Conservation (phyloP, 768 basidiomycete species). For the Naematelia encephala region DNA sequence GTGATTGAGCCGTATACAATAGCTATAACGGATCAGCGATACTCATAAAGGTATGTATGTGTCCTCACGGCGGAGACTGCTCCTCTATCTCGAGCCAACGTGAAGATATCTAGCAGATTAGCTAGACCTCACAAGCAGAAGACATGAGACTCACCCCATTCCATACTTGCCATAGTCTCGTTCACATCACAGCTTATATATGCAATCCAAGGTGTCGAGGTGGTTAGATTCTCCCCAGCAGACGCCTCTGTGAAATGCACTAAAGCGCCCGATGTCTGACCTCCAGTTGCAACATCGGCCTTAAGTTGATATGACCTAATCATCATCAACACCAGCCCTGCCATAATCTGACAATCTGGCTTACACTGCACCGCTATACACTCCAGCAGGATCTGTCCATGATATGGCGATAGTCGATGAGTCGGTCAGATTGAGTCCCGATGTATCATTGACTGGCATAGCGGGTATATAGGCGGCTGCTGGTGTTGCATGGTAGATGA, state of each 20-base stretch:
- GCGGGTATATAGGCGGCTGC: slow-evolving; percentile 67
- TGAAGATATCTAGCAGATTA: slow-evolving; percentile 68
- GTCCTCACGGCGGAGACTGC: slow-evolving; percentile 70
- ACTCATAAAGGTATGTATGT: background rate
- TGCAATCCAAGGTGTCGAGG: slow-evolving; percentile 85
- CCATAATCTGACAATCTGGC: slow-evolving; percentile 14
- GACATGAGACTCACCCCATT: slow-evolving; percentile 34
- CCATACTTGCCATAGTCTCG: slow-evolving; percentile 58
- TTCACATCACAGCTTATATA: slow-evolving; percentile 79
- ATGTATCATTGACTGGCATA: slow-evolving; percentile 64
- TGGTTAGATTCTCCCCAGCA: slow-evolving; percentile 53
- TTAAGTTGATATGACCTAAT: slow-evolving; percentile 47
- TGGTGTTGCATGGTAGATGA: slow-evolving; percentile 11
- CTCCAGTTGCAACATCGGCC: slow-evolving; percentile 45
- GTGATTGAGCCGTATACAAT: slow-evolving; percentile 69
- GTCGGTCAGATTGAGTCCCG: slow-evolving; percentile 59
- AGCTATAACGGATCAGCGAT: slow-evolving; percentile 55
- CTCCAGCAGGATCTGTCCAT: slow-evolving; percentile 56
- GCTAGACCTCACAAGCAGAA: background rate
- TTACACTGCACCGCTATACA: slow-evolving; percentile 40
- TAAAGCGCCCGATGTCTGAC: slow-evolving; percentile 65
- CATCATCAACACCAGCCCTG: slow-evolving; percentile 2
- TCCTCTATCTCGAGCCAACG: slow-evolving; percentile 70
- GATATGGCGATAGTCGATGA: slow-evolving; percentile 57
- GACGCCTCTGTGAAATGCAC: slow-evolving; percentile 73